These are phyloP conservation scores for Candida taoyuanica DNA, from an alignment of 805 yeast species.

Conservation along the genomic window DNA sequence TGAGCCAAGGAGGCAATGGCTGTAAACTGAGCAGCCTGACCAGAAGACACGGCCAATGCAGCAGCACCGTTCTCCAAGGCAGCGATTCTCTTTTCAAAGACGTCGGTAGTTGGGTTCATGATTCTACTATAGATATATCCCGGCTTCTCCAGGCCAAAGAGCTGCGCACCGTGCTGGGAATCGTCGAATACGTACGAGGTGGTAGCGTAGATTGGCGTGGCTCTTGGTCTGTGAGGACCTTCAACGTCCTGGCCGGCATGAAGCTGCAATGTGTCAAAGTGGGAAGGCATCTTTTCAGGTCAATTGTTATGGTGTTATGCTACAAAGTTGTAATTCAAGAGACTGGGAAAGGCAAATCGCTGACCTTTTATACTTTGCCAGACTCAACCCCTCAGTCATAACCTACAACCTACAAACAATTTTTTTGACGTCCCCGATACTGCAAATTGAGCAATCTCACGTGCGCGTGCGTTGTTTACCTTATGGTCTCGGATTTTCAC, in stretches of 20 bases:
- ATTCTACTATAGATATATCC: conserved; percentile 89
- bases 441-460: neutral
- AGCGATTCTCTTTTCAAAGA: conserved; percentile 87
- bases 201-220: conserved; percentile 91
- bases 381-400: too few species aligned
- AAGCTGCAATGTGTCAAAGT: conserved; percentile 86
- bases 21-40: conserved; percentile 91
- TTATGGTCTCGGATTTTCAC: neutral
- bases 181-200: conserved; percentile 84
- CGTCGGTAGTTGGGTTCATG: conserved; percentile 89
- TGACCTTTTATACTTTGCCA: too few species aligned
- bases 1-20: conserved; percentile 83
- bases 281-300: conserved; percentile 43
- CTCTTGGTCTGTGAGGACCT: conserved; percentile 58
- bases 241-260: conserved; percentile 90
- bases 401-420: too few species aligned
- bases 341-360: too few species aligned
- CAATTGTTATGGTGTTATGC: neutral
- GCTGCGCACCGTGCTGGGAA: conserved; percentile 87
- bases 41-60: conserved; percentile 88
- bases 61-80: conserved; percentile 91
- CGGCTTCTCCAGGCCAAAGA: conserved; percentile 77
- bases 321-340: too few species aligned
- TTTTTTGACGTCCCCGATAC: neutral
- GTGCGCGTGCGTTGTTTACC: neutral